Percentiles rank a stretch among this genome's conserved stretches.
phyloP scores from a whole-genome alignment of 306 rosid species.

The Sicyos edulis region DNA sequence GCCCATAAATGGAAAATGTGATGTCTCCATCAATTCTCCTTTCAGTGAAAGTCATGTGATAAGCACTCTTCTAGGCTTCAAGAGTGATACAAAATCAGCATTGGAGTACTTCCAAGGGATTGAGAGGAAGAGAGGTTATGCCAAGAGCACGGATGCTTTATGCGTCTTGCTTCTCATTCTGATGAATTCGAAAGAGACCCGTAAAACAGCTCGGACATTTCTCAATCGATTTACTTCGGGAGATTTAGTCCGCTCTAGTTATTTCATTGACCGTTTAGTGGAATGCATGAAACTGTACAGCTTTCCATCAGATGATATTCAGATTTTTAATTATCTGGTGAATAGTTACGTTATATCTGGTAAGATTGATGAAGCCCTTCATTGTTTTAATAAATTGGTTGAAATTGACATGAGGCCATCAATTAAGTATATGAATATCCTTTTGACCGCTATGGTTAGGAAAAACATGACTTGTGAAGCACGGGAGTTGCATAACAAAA shows the following conservation, averaged over 20 bases:
- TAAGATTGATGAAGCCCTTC: constrained; percentile 40
- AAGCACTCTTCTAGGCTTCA: constrained; percentile 39
- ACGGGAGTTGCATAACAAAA: constrained; percentile 36
- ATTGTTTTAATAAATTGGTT: constrained; percentile 42
- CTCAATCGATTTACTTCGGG: constrained; percentile 37
- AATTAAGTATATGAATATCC: constrained; percentile 39
- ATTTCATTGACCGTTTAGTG: constrained; percentile 33
- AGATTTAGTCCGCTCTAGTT: constrained; percentile 30
- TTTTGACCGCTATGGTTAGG: constrained; percentile 52
- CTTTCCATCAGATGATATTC: constrained; percentile 33
- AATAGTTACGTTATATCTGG: constrained; percentile 49
- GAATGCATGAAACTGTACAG: constrained; percentile 38
- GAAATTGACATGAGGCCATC: constrained; percentile 37
- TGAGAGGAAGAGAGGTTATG: constrained; percentile 32
- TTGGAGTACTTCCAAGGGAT: constrained; percentile 35
- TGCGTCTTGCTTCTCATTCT: constrained; percentile 57
- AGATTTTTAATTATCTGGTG: constrained; percentile 50
- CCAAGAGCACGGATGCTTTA: constrained; percentile 32
- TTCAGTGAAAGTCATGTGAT: constrained; percentile 27
- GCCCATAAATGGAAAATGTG: background rate
- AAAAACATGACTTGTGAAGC: constrained; percentile 39
- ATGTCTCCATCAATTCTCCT: background rate
- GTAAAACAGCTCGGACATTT: constrained; percentile 19
- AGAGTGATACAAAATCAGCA: constrained; percentile 39
- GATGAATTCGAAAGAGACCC: constrained; percentile 24